These are phyloP conservation scores for Phytophthora brassicae DNA, from an alignment of 352 stramenopile species.

Conservation along the genomic window DNA sequence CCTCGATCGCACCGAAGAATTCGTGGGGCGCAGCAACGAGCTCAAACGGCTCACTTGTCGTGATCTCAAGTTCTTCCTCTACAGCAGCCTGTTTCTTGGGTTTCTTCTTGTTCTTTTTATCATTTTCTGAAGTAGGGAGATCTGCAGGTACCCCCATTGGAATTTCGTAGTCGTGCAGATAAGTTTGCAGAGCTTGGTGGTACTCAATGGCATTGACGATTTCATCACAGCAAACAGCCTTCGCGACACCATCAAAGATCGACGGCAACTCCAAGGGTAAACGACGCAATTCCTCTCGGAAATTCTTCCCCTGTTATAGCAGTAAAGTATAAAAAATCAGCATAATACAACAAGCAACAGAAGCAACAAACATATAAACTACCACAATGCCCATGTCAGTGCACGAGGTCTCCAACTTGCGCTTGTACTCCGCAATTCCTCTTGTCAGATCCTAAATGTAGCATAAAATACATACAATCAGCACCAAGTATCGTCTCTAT, in stretches of 20 bases:
- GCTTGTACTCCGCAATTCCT: slow-evolving; percentile 75
- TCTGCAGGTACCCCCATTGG: slow-evolving; percentile 29
- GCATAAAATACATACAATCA: slow-evolving; percentile 2
- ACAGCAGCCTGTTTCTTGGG: slow-evolving; percentile 21
- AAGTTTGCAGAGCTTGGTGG: slow-evolving; percentile 64
- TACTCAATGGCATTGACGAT: slow-evolving; percentile 55
- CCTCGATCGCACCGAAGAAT: slow-evolving; percentile 65
- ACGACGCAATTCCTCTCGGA: slow-evolving; percentile 64
- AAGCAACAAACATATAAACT: not conserved
- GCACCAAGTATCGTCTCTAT: not conserved
- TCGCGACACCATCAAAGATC: slow-evolving; percentile 51
- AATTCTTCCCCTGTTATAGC: slow-evolving; percentile 41
- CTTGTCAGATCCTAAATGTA: slow-evolving; percentile 55
- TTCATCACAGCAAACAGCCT: slow-evolving; percentile 41
- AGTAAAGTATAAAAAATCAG: slow-evolving; percentile 1
- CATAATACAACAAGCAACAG: not conserved
- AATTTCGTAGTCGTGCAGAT: slow-evolving; percentile 58
- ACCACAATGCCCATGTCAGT: slow-evolving; percentile 64
- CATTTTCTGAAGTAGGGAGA: slow-evolving; percentile 31
- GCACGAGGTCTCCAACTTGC: slow-evolving; percentile 60
- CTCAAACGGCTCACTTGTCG: slow-evolving; percentile 38
- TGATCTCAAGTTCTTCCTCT: slow-evolving; percentile 12
- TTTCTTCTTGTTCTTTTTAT: slow-evolving; percentile 46
- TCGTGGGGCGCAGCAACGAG: slow-evolving; percentile 36
- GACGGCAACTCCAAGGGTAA: slow-evolving; percentile 57